Conservation (phyloP, 345 rosid genomes). For the Camelina laxa region DNA sequence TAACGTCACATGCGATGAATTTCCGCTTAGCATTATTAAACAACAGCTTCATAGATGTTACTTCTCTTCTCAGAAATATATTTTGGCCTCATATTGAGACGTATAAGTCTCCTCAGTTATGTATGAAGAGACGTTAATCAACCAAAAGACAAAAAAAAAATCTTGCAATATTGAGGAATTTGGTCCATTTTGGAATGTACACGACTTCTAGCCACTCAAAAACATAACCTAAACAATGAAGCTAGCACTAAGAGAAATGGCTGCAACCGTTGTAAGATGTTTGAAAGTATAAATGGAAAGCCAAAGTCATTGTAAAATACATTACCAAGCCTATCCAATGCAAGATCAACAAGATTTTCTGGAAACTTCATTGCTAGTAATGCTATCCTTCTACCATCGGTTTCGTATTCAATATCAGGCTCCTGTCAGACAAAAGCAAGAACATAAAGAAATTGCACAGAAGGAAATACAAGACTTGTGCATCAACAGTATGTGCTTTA, state of each 20-base stretch:
- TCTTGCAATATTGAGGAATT: conserved; percentile 5
- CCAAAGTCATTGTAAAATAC: conserved; percentile 13
- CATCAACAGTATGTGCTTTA: conserved; percentile 8
- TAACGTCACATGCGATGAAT: conserved; percentile 3
- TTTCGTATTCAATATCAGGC: conserved; percentile 57
- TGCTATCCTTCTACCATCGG: conserved; percentile 58
- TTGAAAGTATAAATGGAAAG: conserved; percentile 24
- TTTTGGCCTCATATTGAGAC: background rate
- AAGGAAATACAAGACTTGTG: conserved; percentile 9
- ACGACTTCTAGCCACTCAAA: background rate
- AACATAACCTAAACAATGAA: background rate
- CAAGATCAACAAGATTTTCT: conserved; percentile 64
- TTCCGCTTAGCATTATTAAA: background rate
- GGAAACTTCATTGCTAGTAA: conserved; percentile 80
- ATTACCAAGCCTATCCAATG: conserved; percentile 78
- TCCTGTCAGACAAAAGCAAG: conserved; percentile 57
- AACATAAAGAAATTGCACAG: background rate
- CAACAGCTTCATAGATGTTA: conserved; percentile 19
- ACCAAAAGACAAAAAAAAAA: background rate
- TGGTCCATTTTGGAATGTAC: conserved; percentile 3
- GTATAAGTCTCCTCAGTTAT: background rate
- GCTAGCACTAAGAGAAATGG: background rate
- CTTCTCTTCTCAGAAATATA: background rate
- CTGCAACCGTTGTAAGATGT: background rate
- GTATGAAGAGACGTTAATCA: background rate